These are phyloP conservation scores for Yamadazyma oceani DNA, from an alignment of 1,139 yeast species.

Conservation along the genomic window DNA sequence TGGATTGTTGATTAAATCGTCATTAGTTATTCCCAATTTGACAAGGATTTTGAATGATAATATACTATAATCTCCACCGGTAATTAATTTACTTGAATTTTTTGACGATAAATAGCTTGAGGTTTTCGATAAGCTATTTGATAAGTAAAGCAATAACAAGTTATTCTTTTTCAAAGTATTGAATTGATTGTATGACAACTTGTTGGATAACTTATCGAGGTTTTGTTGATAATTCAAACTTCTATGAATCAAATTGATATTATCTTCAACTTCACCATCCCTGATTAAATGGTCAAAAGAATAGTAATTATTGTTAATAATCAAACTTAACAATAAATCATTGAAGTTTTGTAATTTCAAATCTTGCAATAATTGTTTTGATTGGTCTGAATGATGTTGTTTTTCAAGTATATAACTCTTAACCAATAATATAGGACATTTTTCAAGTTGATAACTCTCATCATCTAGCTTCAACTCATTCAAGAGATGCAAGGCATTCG, in stretches of 20 bases:
- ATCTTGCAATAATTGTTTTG: constrained; percentile 36
- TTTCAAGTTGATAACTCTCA: constrained; percentile 45
- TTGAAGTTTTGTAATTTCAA: constrained; percentile 23
- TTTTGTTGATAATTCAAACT: constrained; percentile 44
- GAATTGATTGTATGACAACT: constrained; percentile 46
- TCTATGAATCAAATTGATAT: constrained; percentile 40
- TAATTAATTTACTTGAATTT: constrained; percentile 21
- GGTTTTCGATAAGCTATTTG: constrained; percentile 34
- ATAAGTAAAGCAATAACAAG: constrained; percentile 37
- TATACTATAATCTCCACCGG: constrained; percentile 33
- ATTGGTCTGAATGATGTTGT: constrained; percentile 42
- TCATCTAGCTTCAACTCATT: constrained; percentile 37
- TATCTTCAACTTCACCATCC: constrained; percentile 13
- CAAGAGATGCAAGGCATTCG: constrained; percentile 50
- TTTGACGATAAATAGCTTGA: constrained; percentile 25
- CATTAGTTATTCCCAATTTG: constrained; percentile 27
- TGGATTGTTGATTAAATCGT: constrained; percentile 24
- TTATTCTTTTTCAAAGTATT: constrained; percentile 44
- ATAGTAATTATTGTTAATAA: constrained; percentile 35
- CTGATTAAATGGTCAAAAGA: constrained; percentile 16
- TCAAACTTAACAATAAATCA: constrained; percentile 33
- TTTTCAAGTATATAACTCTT: constrained; percentile 63
- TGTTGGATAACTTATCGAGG: constrained; percentile 34
- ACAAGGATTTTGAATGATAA: constrained; percentile 30
- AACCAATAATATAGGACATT: constrained; percentile 67